phyloP scores from a whole-genome alignment of 352 stramenopile species.

The Phytophthora pluvialis region DNA sequence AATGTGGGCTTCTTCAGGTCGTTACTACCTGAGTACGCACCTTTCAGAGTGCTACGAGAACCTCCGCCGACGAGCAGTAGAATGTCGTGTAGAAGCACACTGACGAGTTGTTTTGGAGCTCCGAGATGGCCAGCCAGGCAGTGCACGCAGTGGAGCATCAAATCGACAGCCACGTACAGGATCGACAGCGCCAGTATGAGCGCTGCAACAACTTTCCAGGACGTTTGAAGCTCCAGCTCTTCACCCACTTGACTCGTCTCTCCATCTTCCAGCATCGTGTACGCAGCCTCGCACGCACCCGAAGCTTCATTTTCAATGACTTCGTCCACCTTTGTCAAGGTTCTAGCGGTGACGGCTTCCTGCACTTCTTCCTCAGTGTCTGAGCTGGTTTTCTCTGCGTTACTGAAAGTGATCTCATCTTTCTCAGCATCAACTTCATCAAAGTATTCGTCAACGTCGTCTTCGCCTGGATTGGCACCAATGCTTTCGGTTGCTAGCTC shows the following conservation, averaged over 20 bases:
- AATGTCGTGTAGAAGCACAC: constrained; percentile 10
- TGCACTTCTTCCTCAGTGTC: not conserved
- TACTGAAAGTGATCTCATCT: not conserved
- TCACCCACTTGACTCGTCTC: not conserved
- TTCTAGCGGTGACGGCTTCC: not conserved
- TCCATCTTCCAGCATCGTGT: not conserved
- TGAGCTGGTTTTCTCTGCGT: not conserved
- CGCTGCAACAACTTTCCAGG: constrained; percentile 28
- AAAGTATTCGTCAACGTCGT: not conserved
- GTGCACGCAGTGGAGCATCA: constrained; percentile 19
- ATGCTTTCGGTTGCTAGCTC: not conserved
- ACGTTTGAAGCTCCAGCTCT: not conserved
- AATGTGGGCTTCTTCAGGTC: constrained; percentile 14
- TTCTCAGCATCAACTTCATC: not conserved
- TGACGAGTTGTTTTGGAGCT: constrained; percentile 12
- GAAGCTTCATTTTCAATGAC: not conserved
- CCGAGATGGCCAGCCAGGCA: constrained; percentile 3
- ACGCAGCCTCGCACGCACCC: not conserved
- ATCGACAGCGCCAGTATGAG: constrained; percentile 37
- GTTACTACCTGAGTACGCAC: not conserved
- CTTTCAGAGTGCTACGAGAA: constrained; percentile 6
- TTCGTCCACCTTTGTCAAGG: not conserved
- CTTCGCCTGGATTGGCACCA: not conserved
- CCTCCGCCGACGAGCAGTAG: constrained; percentile 7
- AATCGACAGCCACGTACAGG: constrained; percentile 33